Evolutionary conservation across 169 alveolate species (phyloP), one percentile per base, ranked within the genome.

Genomic region (Eimeria nieschulzi): DNA sequence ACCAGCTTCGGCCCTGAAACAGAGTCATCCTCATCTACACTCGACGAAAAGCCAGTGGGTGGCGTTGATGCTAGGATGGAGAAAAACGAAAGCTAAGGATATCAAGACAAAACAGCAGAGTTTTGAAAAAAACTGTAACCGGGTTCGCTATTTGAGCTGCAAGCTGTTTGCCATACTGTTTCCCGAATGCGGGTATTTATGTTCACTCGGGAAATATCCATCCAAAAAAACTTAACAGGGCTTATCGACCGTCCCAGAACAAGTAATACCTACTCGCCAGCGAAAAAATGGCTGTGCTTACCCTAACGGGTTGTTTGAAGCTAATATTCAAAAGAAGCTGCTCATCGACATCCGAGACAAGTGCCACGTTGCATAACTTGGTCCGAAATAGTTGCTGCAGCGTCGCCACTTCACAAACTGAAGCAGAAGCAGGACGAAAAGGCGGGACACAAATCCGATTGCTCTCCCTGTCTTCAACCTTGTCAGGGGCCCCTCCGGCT

Each of bases 241-340:
- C 46, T 33, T 33, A 33, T 33, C 46, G 3, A 33, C 3, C 46
- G 3, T 33, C 46, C 46, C 46, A 33, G 46, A 33, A 33, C 6
- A 33, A 33, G 46, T 33, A 1, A 33, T 33, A 33, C 46, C 46
- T 33, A 33, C 46, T 33, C 46, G 46, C 46, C 46, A 33, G 46
- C 46, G 0, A 33, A 1, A 33, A 33, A 0, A 33, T 33, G 46
- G 46, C 46, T 33, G 46, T 33, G 17, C 73, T 79, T 15, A 79
- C 87, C 66, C 87, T 19, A 13, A 79, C n/a, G n/a, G 87, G 87
- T 21, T 79, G 87, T 10, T 79, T 79, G 87, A 79, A 79, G 72
- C 87, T 54, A 71, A 79, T 55, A 15, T 79, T 79, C 21, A 79
- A 0, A 1, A 79, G 10, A 15, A 79, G 87, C 87, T 79, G 87